Conservation (phyloP, 768 basidiomycete species). For the Leccinum pellstonianum region DNA sequence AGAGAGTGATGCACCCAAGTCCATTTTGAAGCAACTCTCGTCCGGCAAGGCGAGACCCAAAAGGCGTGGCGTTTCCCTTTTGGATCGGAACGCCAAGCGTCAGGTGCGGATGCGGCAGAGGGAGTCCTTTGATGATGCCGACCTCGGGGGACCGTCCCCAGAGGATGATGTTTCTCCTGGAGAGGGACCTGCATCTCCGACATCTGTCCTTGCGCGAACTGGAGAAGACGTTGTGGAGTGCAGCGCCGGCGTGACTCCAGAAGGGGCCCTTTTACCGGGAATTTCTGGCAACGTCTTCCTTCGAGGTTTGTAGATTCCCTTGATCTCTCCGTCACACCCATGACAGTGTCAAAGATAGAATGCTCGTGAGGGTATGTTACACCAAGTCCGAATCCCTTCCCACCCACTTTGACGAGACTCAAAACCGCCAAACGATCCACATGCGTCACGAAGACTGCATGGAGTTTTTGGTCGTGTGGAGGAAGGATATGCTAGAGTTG, state of each 20-base stretch:
- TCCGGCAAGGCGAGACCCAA: constrained; percentile 7
- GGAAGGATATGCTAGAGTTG: constrained; percentile 72
- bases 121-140: constrained; percentile 24
- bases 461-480: constrained; percentile 87
- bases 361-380: constrained; percentile 79
- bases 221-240: constrained; percentile 56
- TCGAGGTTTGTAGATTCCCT: constrained; percentile 54
- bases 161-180: constrained; percentile 9
- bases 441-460: constrained; percentile 66
- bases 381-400: constrained; percentile 52
- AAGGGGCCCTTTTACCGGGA: constrained; percentile 21
- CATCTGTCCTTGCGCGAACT: constrained; percentile 63
- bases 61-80: constrained; percentile 14
- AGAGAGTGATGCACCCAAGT: constrained; percentile 16
- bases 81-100: constrained; percentile 13
- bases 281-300: constrained; percentile 59
- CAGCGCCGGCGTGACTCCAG: constrained; percentile 58
- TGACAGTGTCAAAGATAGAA: constrained; percentile 63
- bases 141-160: background rate
- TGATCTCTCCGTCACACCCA: background rate
- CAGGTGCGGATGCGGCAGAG: constrained; percentile 13
- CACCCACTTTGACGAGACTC: constrained; percentile 59
- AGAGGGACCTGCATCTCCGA: constrained; percentile 51
- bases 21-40: constrained; percentile 26
- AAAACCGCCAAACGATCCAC: constrained; percentile 62